Percentiles rank a stretch among this genome's conserved stretches.
phyloP scores from a whole-genome alignment of 1,284 basidiomycete species.

The Tilletia horrida region DNA sequence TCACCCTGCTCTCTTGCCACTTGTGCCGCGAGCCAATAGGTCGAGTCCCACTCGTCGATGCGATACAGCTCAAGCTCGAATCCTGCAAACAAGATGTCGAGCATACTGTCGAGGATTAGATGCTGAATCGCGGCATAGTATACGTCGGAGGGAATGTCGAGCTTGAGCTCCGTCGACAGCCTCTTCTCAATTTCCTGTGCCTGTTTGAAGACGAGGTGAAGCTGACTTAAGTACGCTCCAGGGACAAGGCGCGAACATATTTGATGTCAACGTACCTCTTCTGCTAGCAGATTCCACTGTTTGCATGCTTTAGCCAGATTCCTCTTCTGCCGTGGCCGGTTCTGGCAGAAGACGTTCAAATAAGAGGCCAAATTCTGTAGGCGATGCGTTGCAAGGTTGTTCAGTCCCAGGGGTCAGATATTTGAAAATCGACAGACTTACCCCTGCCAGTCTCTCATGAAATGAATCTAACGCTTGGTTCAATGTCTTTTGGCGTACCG shows the following conservation, averaged over 20 bases:
- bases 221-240: neutral
- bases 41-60: slow-evolving; percentile 65
- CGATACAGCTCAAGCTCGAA: slow-evolving; percentile 73
- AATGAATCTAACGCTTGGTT: neutral
- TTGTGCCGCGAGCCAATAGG: slow-evolving; percentile 66
- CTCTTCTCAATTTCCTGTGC: slow-evolving; percentile 8
- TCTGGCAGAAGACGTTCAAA: slow-evolving; percentile 35
- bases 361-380: slow-evolving; percentile 31
- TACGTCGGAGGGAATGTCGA: slow-evolving; percentile 26
- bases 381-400: neutral
- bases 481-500: neutral
- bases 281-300: slow-evolving; percentile 31
- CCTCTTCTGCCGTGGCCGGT: slow-evolving; percentile 37
- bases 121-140: slow-evolving; percentile 60
- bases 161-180: neutral
- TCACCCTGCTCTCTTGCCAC: slow-evolving; percentile 20
- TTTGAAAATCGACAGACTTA: neutral
- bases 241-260: neutral
- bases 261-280: slow-evolving; percentile 22
- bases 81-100: slow-evolving; percentile 70
- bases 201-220: neutral
- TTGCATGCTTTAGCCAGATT: slow-evolving; percentile 30
- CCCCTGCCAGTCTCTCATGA: neutral
- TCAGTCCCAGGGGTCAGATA: no score
- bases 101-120: slow-evolving; percentile 64